These are phyloP conservation scores for Caryocar brasiliense DNA, from an alignment of 441 rosid genomes.

Conservation along the genomic window DNA sequence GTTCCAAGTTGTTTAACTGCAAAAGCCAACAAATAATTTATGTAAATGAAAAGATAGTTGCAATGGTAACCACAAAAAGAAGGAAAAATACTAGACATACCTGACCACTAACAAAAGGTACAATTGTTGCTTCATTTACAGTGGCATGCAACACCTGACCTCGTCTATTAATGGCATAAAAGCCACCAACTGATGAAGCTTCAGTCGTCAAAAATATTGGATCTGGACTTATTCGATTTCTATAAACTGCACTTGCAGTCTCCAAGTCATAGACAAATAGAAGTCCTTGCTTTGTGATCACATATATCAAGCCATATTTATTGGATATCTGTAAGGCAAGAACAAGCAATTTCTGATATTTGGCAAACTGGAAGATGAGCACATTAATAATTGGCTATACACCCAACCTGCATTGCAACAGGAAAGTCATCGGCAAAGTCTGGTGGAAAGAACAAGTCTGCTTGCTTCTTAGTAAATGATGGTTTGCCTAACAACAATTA, in stretches of 20 bases:
- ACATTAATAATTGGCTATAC: too few species aligned
- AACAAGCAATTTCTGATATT: too few species aligned
- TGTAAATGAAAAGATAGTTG: background rate
- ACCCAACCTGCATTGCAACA: constrained; percentile 99
- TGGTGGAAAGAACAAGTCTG: constrained; percentile 98
- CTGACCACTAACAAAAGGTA: constrained; percentile 96
- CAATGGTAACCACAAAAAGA: background rate
- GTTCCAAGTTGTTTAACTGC: constrained; percentile 91
- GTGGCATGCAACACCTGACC: constrained; percentile 96
- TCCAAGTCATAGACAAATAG: constrained; percentile 97
- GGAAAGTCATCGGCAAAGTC: constrained; percentile 99
- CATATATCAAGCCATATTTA: constrained; percentile 83
- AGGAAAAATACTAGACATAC: constrained; percentile 29
- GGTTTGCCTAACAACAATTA: constrained; percentile 64
- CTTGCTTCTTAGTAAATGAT: constrained; percentile 89
- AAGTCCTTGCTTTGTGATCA: constrained; percentile 95
- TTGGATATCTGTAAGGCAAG: constrained; percentile 99
- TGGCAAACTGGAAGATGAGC: too few species aligned
- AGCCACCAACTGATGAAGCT: constrained; percentile 82
- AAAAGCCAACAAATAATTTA: constrained; percentile 7
- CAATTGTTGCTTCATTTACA: constrained; percentile 86
- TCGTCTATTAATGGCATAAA: constrained; percentile 94
- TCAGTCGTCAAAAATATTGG: constrained; percentile 96
- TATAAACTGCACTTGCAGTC: constrained; percentile 94
- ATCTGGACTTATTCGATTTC: constrained; percentile 97